phyloP scores from a whole-genome alignment of 257 asterid species.

The Catharanthus roseus region DNA sequence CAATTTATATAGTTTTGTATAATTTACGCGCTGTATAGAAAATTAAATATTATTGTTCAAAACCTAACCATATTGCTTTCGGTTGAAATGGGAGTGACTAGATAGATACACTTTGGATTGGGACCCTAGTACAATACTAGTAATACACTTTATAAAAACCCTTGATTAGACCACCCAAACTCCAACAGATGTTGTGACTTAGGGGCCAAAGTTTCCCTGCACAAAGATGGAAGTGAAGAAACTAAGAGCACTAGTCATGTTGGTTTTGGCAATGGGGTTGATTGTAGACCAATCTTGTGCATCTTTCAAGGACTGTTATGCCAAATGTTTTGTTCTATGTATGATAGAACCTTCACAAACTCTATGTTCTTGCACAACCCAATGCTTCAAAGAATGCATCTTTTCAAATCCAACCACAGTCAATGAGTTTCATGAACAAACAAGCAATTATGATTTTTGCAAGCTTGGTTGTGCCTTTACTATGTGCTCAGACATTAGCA shows the following conservation, averaged over 20 bases:
- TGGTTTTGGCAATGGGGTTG: constrained; percentile 44
- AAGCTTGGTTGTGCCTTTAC: constrained; percentile 87
- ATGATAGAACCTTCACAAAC: constrained; percentile 80
- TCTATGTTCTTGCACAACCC: constrained; percentile 81
- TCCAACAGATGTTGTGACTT: not conserved
- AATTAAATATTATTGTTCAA: no score
- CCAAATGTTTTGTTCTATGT: constrained; percentile 77
- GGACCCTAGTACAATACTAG: no score
- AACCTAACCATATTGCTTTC: no score
- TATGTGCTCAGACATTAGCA: constrained; percentile 62
- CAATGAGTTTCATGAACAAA: constrained; percentile 22
- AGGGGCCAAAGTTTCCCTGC: not conserved
- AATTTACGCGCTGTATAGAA: no score
- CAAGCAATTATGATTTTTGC: constrained; percentile 58
- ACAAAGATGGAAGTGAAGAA: constrained; percentile 36
- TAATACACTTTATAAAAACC: constrained; percentile 1
- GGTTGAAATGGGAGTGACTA: no score
- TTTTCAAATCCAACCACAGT: constrained; percentile 34
- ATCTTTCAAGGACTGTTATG: constrained; percentile 79
- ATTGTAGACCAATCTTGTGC: constrained; percentile 35
- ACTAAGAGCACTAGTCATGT: constrained; percentile 25
- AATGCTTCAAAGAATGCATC: constrained; percentile 84
- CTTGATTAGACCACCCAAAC: not conserved
- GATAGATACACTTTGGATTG: no score
- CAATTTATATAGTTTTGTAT: no score